Evolutionary conservation across 2,329 filamentous ascomycete genomes (phyloP), one percentile per base, ranked within the genome.

Genomic region (Stromatinia cepivora): DNA sequence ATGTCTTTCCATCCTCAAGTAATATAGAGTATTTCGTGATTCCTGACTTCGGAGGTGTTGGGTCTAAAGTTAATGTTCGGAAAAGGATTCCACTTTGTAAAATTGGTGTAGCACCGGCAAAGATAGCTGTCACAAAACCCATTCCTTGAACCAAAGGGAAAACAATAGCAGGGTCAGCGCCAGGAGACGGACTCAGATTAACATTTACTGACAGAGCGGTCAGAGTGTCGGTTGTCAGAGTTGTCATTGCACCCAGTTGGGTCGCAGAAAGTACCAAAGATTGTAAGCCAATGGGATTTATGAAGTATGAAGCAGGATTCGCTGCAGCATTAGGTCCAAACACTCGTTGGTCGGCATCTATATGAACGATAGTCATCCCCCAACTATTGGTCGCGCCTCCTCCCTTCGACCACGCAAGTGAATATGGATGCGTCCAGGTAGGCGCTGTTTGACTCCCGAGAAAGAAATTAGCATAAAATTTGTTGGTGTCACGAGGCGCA

Each of bases 121-220:
- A 98, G 25, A 91, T 79, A 0, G 85, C 94, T 6, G 94, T 97
- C 25, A 97, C 83, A 75, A 93, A 97, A 0, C 88, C 90, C 88
- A 96, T 95, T 15, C 95, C 95, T 77, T 98, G 94, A 0, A 97
- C 88, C 10, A 97, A 78, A 0, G 94, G 93, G 73, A 97, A 93
- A 0, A 87, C 90, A 28, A 98, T 85, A 1, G 85, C 83, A 0
- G 90, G 86, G 1, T 82, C 78, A 10, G 85, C 83, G 3, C 82
- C 82, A n/a, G 79, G 77, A 31, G 83, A 81, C 3, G 84, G 83
- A 64, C 82, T 85, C 45, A 98, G 82, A 57, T 91, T 90, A 58
- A 93, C 87, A 72, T 92, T 88, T 20, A 81, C 85, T 48, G 82
- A 91, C 76, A 83, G 90, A 66, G 83, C 87, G 69, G 82, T 89